Percentiles rank a stretch among this genome's conserved stretches.
Conservation (phyloP, 1,284 basidiomycete species). For the Cryptococcus depauperatus region DNA sequence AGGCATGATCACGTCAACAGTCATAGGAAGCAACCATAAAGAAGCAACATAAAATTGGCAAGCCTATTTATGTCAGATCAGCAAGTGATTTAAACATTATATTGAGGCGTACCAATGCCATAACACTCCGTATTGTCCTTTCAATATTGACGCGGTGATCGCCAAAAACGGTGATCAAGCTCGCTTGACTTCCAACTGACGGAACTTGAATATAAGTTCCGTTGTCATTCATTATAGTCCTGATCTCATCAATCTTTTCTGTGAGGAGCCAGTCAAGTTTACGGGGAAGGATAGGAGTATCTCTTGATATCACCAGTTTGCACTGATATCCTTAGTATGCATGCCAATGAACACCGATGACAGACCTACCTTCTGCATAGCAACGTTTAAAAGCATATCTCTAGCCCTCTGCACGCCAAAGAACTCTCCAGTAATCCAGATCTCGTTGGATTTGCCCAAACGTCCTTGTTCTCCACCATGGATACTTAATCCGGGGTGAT, state of each 20-base stretch:
- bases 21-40: conserved; percentile 87
- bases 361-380: conserved; percentile 71
- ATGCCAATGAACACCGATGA: neutral
- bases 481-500: conserved; percentile 35
- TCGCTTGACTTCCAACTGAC: conserved; percentile 61
- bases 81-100: conserved; percentile 6
- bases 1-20: conserved; percentile 84
- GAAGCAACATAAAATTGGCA: conserved; percentile 94
- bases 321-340: conserved; percentile 51
- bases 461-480: conserved; percentile 49
- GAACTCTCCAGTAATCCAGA: conserved; percentile 97
- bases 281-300: conserved; percentile 86
- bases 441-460: conserved; percentile 53
- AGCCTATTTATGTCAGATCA: conserved; percentile 52
- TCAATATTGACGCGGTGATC: conserved; percentile 93
- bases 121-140: conserved; percentile 86
- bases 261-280: conserved; percentile 98
- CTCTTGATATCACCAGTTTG: conserved; percentile 82
- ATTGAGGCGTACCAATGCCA: conserved; percentile 64
- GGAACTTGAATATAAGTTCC: conserved; percentile 94
- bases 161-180: conserved; percentile 86
- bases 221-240: conserved; percentile 89
- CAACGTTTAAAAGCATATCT: conserved; percentile 88
- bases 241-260: conserved; percentile 76
- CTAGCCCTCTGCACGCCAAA: conserved; percentile 90